phyloP scores from a whole-genome alignment of 2,329 filamentous ascomycete species.

The Pseudovirgaria hyperparasitica region DNA sequence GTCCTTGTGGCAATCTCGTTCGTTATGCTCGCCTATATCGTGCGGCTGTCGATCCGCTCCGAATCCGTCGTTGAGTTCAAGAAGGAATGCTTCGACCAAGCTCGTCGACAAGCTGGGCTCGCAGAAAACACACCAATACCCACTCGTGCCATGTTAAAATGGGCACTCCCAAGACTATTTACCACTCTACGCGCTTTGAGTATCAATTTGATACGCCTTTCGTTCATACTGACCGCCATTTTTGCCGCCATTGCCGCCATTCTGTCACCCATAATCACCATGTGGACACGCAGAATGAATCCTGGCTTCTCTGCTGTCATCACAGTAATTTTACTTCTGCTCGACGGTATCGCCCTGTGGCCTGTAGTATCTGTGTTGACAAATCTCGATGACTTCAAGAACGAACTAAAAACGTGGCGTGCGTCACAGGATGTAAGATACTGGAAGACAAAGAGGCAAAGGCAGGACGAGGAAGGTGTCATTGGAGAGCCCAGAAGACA shows the following conservation, averaged over 20 bases:
- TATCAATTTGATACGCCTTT: background rate
- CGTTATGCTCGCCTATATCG: conserved; percentile 6
- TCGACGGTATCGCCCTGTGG: too few species aligned
- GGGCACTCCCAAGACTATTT: too few species aligned
- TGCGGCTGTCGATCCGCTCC: conserved; percentile 8
- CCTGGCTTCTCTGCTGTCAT: conserved; percentile 7
- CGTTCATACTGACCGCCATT: conserved; percentile 1
- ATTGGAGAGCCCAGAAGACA: too few species aligned
- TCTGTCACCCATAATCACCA: conserved; percentile 8
- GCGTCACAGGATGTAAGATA: too few species aligned
- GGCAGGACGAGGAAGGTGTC: too few species aligned
- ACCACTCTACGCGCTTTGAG: conserved; percentile 1
- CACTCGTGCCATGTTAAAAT: conserved; percentile 6
- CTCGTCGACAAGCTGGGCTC: conserved; percentile 6
- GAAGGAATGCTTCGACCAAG: conserved; percentile 3
- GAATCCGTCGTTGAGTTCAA: conserved; percentile 7
- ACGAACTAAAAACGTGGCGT: too few species aligned
- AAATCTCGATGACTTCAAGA: too few species aligned
- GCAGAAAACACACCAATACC: conserved; percentile 7
- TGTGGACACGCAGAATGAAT: conserved; percentile 8
- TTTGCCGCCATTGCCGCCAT: conserved; percentile 7
- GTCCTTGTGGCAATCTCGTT: conserved; percentile 5
- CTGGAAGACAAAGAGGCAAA: too few species aligned
- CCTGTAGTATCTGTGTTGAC: too few species aligned
- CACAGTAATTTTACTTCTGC: conserved; percentile 6